Percentiles rank a stretch among this genome's conserved stretches.
phyloP scores from a whole-genome alignment of 345 rosid species.

The Citrus inodora region DNA sequence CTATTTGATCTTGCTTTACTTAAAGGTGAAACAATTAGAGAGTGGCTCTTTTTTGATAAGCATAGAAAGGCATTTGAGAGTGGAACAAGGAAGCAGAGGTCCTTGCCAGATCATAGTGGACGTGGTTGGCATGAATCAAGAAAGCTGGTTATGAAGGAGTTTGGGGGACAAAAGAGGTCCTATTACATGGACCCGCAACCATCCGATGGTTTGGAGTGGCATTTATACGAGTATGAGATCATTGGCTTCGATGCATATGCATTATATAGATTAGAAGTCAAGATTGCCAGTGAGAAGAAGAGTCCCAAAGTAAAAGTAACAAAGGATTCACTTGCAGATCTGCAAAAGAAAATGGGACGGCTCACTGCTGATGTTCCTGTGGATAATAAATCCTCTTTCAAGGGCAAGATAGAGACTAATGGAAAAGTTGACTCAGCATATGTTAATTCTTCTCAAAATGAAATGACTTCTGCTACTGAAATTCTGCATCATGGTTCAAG shows the following conservation, averaged over 20 bases:
- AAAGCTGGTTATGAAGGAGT: conserved; percentile 73
- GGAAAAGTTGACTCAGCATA: conserved; percentile 18
- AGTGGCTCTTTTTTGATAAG: conserved; percentile 91
- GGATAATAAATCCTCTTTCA: conserved; percentile 37
- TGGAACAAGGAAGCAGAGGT: conserved; percentile 92
- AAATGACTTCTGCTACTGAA: conserved; percentile 12
- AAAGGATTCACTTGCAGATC: conserved; percentile 68
- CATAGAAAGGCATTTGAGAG: conserved; percentile 87
- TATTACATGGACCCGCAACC: conserved; percentile 99
- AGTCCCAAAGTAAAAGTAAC: conserved; percentile 52
- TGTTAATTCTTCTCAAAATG: conserved; percentile 8
- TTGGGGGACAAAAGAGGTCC: conserved; percentile 76
- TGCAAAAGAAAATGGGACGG: conserved; percentile 81
- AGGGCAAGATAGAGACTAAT: conserved; percentile 28
- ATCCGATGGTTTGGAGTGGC: conserved; percentile 65
- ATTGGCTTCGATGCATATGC: conserved; percentile 50
- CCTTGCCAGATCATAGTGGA: conserved; percentile 80
- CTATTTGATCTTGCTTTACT: conserved; percentile 63
- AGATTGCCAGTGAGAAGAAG: conserved; percentile 55
- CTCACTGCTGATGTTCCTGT: conserved; percentile 58
- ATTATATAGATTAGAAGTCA: conserved; percentile 66
- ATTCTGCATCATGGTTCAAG: conserved; percentile 4
- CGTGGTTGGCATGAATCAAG: conserved; percentile 97
- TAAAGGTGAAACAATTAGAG: conserved; percentile 68
- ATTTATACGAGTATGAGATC: conserved; percentile 71